Evolutionary conservation across 768 basidiomycete genomes (phyloP).

Genomic region (Leucocoprinus leucothites): DNA sequence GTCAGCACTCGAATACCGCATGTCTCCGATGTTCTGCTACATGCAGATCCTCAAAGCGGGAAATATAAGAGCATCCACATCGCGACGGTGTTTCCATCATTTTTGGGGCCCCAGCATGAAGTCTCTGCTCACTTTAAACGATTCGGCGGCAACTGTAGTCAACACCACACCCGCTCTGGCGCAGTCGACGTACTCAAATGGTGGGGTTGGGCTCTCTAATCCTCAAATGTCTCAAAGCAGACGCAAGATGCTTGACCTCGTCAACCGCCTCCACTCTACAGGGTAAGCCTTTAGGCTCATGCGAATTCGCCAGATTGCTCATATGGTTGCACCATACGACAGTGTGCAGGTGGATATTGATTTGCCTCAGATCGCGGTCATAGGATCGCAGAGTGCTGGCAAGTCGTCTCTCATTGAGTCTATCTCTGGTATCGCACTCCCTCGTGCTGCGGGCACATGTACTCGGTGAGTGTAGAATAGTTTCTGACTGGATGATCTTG

Average conservation of each 20-base stretch:
- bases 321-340: not conserved
- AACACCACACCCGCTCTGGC: too few species aligned
- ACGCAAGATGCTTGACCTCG: constrained; percentile 44
- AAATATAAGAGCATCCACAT: too few species aligned
- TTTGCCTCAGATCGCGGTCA: constrained; percentile 69
- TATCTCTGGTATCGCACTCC: constrained; percentile 61
- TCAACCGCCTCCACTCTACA: constrained; percentile 50
- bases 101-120: too few species aligned
- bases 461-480: constrained; percentile 47
- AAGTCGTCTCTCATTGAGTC: constrained; percentile 66
- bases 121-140: too few species aligned
- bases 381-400: constrained; percentile 63
- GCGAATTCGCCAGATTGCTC: not conserved
- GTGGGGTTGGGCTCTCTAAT: constrained; percentile 45
- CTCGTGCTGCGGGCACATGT: constrained; percentile 58
- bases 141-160: too few species aligned
- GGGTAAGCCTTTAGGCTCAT: constrained; percentile 34
- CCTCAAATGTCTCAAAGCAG: constrained; percentile 32
- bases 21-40: too few species aligned
- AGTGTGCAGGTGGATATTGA: constrained; percentile 72
- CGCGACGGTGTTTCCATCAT: too few species aligned
- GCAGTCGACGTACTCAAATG: not conserved
- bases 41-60: too few species aligned
- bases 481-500: not conserved
- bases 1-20: too few species aligned